Evolutionary conservation across 2,329 filamentous ascomycete genomes (phyloP).

Genomic region (Trichoderma oligosporum): DNA sequence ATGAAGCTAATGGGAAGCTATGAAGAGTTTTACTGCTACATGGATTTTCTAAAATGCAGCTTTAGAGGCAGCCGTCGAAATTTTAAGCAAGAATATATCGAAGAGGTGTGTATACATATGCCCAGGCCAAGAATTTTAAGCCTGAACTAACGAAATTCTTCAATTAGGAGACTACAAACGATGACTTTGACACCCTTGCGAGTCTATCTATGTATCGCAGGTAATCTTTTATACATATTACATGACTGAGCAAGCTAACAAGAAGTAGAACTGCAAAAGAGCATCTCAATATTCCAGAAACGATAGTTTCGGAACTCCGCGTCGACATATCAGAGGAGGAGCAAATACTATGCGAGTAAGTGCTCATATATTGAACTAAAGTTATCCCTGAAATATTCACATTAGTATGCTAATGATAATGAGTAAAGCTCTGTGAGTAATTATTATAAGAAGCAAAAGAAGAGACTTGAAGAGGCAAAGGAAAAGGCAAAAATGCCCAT

Average conservation of each 20-base stretch:
- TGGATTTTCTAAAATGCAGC: constrained; percentile 30
- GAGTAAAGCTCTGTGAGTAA: neutral
- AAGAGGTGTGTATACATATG: constrained; percentile 20
- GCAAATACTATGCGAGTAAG: constrained; percentile 28
- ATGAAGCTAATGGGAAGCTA: constrained; percentile 18
- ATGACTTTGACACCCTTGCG: constrained; percentile 23
- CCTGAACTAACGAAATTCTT: neutral
- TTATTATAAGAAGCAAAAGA: neutral
- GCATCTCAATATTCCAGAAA: constrained; percentile 28
- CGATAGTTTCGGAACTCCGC: constrained; percentile 22
- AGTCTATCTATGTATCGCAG: constrained; percentile 29
- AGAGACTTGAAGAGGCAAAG: neutral
- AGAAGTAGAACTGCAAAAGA: neutral
- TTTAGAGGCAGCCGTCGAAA: constrained; percentile 5
- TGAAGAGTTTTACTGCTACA: constrained; percentile 37
- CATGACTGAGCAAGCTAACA: constrained; percentile 21
- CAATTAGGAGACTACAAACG: constrained; percentile 17
- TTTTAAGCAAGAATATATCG: constrained; percentile 24
- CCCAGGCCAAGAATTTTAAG: neutral
- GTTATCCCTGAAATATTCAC: too few relatives aligned
- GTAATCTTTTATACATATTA: constrained; percentile 19
- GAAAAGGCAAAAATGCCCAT: constrained; percentile 22
- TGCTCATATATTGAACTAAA: neutral
- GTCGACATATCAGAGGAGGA: constrained; percentile 30
- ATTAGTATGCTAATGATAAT: neutral